Conservation (phyloP, 140 eudicot genomes). For the Cichorium intybus region DNA sequence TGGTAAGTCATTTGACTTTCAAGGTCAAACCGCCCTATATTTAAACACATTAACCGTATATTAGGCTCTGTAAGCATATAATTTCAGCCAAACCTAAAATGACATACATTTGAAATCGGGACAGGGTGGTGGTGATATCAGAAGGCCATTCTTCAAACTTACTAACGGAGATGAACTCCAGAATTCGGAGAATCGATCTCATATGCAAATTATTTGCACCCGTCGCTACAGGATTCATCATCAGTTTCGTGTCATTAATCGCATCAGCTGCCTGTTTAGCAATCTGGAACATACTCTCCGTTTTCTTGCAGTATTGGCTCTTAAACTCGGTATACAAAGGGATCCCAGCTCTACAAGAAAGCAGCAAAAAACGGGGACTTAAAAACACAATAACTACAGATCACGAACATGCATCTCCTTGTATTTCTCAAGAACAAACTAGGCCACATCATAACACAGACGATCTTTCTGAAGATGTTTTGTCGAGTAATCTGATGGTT, state of each 20-base stretch:
- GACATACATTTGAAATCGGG: conserved; percentile 1
- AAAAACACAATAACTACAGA: conserved; percentile 14
- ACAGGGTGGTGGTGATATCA: conserved; percentile 93
- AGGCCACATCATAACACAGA: conserved; percentile 1
- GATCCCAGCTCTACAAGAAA: conserved; percentile 61
- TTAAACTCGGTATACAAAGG: conserved; percentile 72
- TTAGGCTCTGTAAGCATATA: too few species aligned
- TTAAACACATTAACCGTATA: too few species aligned
- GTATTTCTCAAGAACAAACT: conserved; percentile 31
- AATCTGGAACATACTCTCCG: conserved; percentile 64
- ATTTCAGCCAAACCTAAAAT: not conserved
- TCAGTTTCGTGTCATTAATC: conserved; percentile 73
- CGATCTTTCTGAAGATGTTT: conserved; percentile 14
- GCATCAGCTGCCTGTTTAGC: conserved; percentile 77
- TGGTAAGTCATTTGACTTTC: conserved; percentile 46
- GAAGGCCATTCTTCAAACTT: conserved; percentile 68
- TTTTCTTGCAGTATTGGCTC: conserved; percentile 81
- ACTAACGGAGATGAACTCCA: conserved; percentile 68
- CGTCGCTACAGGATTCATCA: conserved; percentile 75
- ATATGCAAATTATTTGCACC: conserved; percentile 81
- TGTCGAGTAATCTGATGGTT: not conserved
- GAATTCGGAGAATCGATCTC: conserved; percentile 81
- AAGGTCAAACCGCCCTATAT: conserved; percentile 6
- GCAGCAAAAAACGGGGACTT: conserved; percentile 33
- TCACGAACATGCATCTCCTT: conserved; percentile 34